A percentile compares a stretch with the other conserved stretches of the same genome.
Conservation (phyloP, 2,329 filamentous ascomycete genomes). For the Escovopsis weberi region DNA sequence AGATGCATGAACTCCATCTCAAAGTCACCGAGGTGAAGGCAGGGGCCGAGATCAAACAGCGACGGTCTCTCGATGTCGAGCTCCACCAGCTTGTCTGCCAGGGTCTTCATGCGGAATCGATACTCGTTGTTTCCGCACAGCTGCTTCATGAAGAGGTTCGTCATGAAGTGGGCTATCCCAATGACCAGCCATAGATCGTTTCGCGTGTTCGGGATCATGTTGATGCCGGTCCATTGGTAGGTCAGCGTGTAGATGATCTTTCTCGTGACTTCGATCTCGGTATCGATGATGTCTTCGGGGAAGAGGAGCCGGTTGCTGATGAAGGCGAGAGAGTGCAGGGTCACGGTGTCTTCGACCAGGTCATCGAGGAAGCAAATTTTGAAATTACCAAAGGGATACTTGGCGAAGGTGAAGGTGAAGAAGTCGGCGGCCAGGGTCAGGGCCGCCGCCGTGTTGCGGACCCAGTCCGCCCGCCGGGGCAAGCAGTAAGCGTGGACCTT, state of each 20-base stretch:
- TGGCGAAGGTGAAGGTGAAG: conserved; percentile 75
- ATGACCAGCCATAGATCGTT: conserved; percentile 80
- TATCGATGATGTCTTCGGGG: conserved; percentile 72
- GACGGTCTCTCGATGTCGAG: conserved; percentile 72
- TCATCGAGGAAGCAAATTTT: conserved; percentile 94
- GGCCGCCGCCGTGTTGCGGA: conserved; percentile 75
- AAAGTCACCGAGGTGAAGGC: conserved; percentile 67
- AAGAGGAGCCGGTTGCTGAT: conserved; percentile 79
- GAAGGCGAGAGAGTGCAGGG: conserved; percentile 71
- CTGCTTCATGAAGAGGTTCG: conserved; percentile 79
- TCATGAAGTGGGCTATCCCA: conserved; percentile 88
- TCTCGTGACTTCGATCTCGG: conserved; percentile 67
- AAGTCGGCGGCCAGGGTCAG: conserved; percentile 81
- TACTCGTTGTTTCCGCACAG: conserved; percentile 93
- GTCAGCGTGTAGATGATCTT: conserved; percentile 72
- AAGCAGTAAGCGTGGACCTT: conserved; percentile 87
- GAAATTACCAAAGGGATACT: conserved; percentile 84
- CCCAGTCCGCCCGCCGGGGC: conserved; percentile 65
- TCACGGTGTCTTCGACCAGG: conserved; percentile 56
- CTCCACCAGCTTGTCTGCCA: conserved; percentile 69
- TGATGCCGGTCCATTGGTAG: conserved; percentile 88
- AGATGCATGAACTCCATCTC: conserved; percentile 81
- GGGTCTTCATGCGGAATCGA: conserved; percentile 72
- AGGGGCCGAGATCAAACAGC: conserved; percentile 62
- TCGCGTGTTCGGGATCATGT: conserved; percentile 70